Conservation (phyloP, 768 basidiomycete genomes). For the Phaffia tasmanica region DNA sequence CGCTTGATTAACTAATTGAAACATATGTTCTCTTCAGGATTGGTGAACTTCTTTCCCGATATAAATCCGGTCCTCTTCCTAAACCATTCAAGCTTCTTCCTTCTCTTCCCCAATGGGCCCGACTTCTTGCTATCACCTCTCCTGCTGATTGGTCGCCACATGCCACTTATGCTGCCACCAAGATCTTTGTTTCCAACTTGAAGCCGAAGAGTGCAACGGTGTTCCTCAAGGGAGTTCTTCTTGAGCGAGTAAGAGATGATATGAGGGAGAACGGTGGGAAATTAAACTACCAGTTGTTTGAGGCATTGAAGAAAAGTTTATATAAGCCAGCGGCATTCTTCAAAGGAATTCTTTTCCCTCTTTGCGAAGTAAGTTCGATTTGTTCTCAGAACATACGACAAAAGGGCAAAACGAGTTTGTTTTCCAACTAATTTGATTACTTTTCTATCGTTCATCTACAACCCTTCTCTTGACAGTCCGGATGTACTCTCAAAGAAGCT, state of each 20-base stretch:
- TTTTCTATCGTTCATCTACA: neutral
- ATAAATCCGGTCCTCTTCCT: slow-evolving; percentile 87
- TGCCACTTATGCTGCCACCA: slow-evolving; percentile 84
- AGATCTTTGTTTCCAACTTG: slow-evolving; percentile 91
- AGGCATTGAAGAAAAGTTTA: slow-evolving; percentile 76
- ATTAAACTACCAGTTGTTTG: slow-evolving; percentile 84
- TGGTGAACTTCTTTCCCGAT: slow-evolving; percentile 69
- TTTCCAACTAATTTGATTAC: neutral
- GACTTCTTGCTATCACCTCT: slow-evolving; percentile 79
- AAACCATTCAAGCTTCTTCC: slow-evolving; percentile 98
- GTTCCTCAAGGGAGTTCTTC: slow-evolving; percentile 79
- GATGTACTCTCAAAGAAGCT: slow-evolving; percentile 87
- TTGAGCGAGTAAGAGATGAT: slow-evolving; percentile 80
- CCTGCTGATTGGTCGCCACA: slow-evolving; percentile 94
- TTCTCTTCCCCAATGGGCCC: slow-evolving; percentile 88
- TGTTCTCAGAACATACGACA: neutral
- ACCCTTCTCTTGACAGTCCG: slow-evolving; percentile 42
- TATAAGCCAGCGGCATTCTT: slow-evolving; percentile 98
- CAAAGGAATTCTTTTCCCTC: slow-evolving; percentile 92
- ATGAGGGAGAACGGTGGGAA: slow-evolving; percentile 69
- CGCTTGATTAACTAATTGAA: neutral
- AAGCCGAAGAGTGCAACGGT: slow-evolving; percentile 88
- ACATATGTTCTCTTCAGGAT: slow-evolving; percentile 48
- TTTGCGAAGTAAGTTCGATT: slow-evolving; percentile 68
- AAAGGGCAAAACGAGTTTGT: neutral